Evolutionary conservation across 768 basidiomycete genomes (phyloP), one percentile per base, ranked within the genome.

Genomic region (Daedaleopsis nitida): DNA sequence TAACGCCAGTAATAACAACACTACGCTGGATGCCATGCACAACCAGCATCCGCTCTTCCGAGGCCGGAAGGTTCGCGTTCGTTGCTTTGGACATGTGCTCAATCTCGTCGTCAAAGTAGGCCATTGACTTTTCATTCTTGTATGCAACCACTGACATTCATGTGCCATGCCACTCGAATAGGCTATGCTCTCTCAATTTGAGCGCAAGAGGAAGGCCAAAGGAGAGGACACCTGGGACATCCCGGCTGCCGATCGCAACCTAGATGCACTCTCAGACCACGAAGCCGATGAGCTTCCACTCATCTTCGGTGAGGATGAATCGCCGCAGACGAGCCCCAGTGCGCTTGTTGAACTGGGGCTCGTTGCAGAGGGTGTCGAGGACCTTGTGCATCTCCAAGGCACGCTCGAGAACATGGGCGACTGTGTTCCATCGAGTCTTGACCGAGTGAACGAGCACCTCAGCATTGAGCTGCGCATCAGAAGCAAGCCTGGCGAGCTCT

Each of bases 1-100:
- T 58, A 78, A 77, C 55, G 74, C 76, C 0, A 55, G 43, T 2
- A 79, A 77, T 54, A 80, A 78, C 58, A 49, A 56, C 17, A 76
- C 73, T 0, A 75, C 77, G 71, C 24, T 73, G 2, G 48, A 59
- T 8, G 39, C 53, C 9, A 47, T 64, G n/a, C 24, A 57, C 16
- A 56, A 47, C 5, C 53, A 32, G n/a, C 27, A 11, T 2, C 23
- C 42, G 24, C 63, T 57, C 23, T 35, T 42, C 21, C 34, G 11
- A 0, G 19, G 52, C 42, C 47, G 42, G 42, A 44, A 13, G 1
- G 27, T 52, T 1, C 51, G 51, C 12, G 57, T 69, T 19, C 12
- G 63, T 35, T 76, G 75, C 62, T 67, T 74, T 23, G 72, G 69
- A 0, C 75, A 76, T 55, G 57, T 74, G 27, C 68, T 73, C 56